phyloP scores from a whole-genome alignment of 1,284 basidiomycete species.

The Microbotryum silenes-acaulis region DNA sequence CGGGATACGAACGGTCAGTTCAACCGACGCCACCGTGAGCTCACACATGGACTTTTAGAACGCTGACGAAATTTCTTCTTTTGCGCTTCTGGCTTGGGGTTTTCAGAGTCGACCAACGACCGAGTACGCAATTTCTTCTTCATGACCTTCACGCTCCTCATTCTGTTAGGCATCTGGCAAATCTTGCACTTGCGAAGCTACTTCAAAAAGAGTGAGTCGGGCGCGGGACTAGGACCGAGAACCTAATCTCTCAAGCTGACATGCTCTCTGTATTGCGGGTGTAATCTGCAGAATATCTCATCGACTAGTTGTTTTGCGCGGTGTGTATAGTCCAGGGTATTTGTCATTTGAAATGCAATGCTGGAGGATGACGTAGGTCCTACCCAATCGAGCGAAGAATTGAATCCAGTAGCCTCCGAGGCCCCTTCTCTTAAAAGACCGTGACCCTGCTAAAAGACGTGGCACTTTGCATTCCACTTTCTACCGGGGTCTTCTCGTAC shows the following conservation, averaged over 20 bases:
- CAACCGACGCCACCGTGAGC: too few relatives aligned
- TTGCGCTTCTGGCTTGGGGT: not conserved
- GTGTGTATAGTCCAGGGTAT: not conserved
- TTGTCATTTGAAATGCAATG: too few relatives aligned
- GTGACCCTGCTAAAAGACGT: too few relatives aligned
- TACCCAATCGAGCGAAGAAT: too few relatives aligned
- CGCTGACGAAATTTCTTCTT: not conserved
- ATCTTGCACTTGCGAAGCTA: slow-evolving; percentile 69
- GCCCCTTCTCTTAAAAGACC: too few relatives aligned
- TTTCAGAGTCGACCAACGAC: slow-evolving; percentile 75
- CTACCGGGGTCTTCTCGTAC: too few relatives aligned
- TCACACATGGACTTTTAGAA: not conserved
- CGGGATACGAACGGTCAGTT: slow-evolving; percentile 80
- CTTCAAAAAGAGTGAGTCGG: slow-evolving; percentile 30
- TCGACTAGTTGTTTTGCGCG: slow-evolving; percentile 10
- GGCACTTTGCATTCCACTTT: too few relatives aligned
- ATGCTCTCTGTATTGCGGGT: not conserved
- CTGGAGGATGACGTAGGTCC: too few relatives aligned
- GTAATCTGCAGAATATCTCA: slow-evolving; percentile 20
- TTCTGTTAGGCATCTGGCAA: slow-evolving; percentile 87
- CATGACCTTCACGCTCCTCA: slow-evolving; percentile 70
- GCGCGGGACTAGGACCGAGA: too few relatives aligned
- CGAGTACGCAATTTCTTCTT: slow-evolving; percentile 90
- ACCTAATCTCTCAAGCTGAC: not conserved
- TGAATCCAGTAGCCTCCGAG: too few relatives aligned